phyloP scores from a whole-genome alignment of 768 basidiomycete genomes.

The Pleurotus salmoneostramineus region DNA sequence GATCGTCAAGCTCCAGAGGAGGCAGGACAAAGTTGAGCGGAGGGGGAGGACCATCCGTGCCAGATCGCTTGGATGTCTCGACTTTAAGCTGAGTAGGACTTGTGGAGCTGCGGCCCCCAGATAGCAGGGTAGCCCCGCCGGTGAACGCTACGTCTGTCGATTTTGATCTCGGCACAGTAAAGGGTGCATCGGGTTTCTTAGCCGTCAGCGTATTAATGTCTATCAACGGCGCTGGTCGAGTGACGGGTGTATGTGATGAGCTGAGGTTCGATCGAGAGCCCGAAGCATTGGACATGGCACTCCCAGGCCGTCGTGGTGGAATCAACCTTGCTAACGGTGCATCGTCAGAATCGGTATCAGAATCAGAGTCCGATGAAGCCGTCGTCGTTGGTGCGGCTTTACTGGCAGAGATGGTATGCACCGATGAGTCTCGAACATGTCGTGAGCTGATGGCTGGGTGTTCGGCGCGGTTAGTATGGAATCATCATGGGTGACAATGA shows the following conservation, averaged over 20 bases:
- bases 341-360: slow-evolving; percentile 49
- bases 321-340: slow-evolving; percentile 63
- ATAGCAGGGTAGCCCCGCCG: slow-evolving; percentile 13
- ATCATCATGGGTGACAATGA: background rate
- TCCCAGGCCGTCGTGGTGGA: slow-evolving; percentile 63
- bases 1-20: slow-evolving; percentile 2
- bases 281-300: slow-evolving; percentile 44
- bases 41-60: background rate
- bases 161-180: slow-evolving; percentile 4
- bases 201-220: slow-evolving; percentile 43
- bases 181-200: slow-evolving; percentile 8
- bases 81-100: background rate
- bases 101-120: slow-evolving; percentile 7
- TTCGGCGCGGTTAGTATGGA: too few species aligned
- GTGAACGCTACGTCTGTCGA: slow-evolving; percentile 8
- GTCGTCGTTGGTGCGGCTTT: slow-evolving; percentile 9
- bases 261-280: slow-evolving; percentile 17
- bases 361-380: slow-evolving; percentile 23
- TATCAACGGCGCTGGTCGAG: slow-evolving; percentile 33
- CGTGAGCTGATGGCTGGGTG: slow-evolving; percentile 15
- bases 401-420: slow-evolving; percentile 18
- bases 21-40: slow-evolving; percentile 1
- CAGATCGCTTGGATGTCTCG: background rate
- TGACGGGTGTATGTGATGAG: slow-evolving; percentile 3
- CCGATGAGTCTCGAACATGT: slow-evolving; percentile 23